Conservation (phyloP, 352 stramenopile species). For the Phytophthora niederhauseri region DNA sequence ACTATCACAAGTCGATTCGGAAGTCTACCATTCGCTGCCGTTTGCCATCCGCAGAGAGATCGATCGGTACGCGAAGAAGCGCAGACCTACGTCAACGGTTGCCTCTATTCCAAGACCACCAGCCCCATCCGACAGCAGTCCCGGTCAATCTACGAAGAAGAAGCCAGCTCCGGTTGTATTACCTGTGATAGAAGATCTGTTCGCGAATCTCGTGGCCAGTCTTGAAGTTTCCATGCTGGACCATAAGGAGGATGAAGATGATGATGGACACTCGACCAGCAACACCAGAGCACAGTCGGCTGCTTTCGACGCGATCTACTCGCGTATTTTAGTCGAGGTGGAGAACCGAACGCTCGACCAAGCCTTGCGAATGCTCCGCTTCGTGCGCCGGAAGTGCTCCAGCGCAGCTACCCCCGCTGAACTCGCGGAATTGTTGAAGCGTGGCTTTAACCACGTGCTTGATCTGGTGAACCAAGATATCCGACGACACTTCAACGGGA, state of each 20-base stretch:
- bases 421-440: conserved; percentile 19
- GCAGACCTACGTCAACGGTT: conserved; percentile 28
- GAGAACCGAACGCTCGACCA: conserved; percentile 61
- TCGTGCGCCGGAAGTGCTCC: conserved; percentile 66
- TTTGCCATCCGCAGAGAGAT: conserved; percentile 75
- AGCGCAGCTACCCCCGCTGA: neutral
- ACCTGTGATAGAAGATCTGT: conserved; percentile 64
- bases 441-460: conserved; percentile 70
- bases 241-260: conserved; percentile 7
- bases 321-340: conserved; percentile 72
- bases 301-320: conserved; percentile 80
- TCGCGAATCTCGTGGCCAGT: conserved; percentile 34
- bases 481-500: conserved; percentile 48
- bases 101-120: conserved; percentile 11
- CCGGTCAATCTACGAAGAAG: conserved; percentile 18
- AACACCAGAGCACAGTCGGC: conserved; percentile 14
- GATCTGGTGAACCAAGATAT: conserved; percentile 67
- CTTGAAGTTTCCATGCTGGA: conserved; percentile 11
- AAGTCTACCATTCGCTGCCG: conserved; percentile 78
- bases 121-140: conserved; percentile 1
- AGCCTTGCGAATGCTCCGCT: conserved; percentile 73
- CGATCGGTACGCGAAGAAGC: conserved; percentile 63
- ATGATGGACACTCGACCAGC: neutral
- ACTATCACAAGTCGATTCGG: conserved; percentile 80
- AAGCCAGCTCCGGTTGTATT: conserved; percentile 18